phyloP scores from a whole-genome alignment of 805 yeast genomes.

The Yamadazyma ubonensis region DNA sequence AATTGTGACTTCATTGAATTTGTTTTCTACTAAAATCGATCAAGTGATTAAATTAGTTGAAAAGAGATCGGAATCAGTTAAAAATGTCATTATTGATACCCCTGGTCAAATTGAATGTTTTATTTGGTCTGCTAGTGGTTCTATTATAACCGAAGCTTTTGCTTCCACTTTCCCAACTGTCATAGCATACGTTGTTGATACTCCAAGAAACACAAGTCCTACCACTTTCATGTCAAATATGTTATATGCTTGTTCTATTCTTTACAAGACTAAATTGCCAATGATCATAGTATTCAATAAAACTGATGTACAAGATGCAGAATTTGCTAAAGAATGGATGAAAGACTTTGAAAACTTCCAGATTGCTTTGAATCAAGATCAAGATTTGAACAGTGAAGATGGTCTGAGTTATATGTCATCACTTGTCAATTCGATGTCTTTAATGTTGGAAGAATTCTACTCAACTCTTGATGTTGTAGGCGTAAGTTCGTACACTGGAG shows the following conservation, averaged over 20 bases:
- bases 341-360: slow-evolving; percentile 92
- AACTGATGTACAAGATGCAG: slow-evolving; percentile 82
- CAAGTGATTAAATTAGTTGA: slow-evolving; percentile 87
- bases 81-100: slow-evolving; percentile 86
- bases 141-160: slow-evolving; percentile 93
- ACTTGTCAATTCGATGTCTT: slow-evolving; percentile 88
- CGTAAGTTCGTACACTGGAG: slow-evolving; percentile 92
- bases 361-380: slow-evolving; percentile 64
- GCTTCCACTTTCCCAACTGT: slow-evolving; percentile 96
- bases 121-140: slow-evolving; percentile 97
- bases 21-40: slow-evolving; percentile 93
- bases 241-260: slow-evolving; percentile 96
- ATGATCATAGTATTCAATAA: slow-evolving; percentile 96
- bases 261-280: slow-evolving; percentile 93
- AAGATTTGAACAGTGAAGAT: slow-evolving; percentile 62
- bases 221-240: slow-evolving; percentile 97
- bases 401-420: slow-evolving; percentile 90
- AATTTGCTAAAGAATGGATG: slow-evolving; percentile 96
- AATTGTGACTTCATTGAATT: slow-evolving; percentile 88
- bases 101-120: slow-evolving; percentile 99
- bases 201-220: slow-evolving; percentile 92
- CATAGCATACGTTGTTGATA: slow-evolving; percentile 92
- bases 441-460: slow-evolving; percentile 95
- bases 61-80: slow-evolving; percentile 56
- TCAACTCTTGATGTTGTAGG: slow-evolving; percentile 88